Evolutionary conservation across 106 monocot species (phyloP).

Genomic region (Triglochin maritima): DNA sequence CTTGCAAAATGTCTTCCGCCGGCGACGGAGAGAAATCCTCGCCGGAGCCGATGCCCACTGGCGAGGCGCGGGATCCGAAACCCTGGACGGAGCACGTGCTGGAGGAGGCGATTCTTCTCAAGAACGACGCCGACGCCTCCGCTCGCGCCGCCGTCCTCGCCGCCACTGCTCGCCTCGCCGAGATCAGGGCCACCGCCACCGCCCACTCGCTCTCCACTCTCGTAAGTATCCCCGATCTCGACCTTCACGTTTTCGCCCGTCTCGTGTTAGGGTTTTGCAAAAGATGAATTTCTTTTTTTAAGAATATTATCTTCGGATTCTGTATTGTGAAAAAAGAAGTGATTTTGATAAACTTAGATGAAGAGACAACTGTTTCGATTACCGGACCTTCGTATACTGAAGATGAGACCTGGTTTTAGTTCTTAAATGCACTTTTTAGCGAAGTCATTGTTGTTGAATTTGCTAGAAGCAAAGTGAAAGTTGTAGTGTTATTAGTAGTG

Average conservation of each 20-base stretch:
- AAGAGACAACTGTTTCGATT: no score
- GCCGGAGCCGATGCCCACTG: background rate
- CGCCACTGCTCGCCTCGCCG: slow-evolving; percentile 25
- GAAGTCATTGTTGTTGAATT: no score
- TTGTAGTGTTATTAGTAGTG: no score
- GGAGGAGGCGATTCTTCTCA: slow-evolving; percentile 6
- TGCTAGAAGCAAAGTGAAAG: no score
- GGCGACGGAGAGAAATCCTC: background rate
- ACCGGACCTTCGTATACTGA: background rate
- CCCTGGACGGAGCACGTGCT: slow-evolving; percentile 31
- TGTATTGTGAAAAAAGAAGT: no score
- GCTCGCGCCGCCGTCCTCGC: slow-evolving; percentile 18
- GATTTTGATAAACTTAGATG: no score
- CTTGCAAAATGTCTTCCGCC: background rate
- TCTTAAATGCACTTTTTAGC: no score
- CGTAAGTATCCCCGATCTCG: slow-evolving; percentile 2
- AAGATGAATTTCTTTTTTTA: no score
- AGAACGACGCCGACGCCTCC: slow-evolving; percentile 10
- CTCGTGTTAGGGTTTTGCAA: background rate
- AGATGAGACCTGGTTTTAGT: no score
- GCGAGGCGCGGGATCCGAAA: slow-evolving; percentile 6
- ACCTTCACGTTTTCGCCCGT: background rate
- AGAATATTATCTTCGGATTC: no score
- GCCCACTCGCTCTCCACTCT: slow-evolving; percentile 26
- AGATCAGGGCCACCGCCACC: slow-evolving; percentile 21